Evolutionary conservation across 2,329 filamentous ascomycete genomes (phyloP).

Genomic region (Pseudogymnoascus sp.): DNA sequence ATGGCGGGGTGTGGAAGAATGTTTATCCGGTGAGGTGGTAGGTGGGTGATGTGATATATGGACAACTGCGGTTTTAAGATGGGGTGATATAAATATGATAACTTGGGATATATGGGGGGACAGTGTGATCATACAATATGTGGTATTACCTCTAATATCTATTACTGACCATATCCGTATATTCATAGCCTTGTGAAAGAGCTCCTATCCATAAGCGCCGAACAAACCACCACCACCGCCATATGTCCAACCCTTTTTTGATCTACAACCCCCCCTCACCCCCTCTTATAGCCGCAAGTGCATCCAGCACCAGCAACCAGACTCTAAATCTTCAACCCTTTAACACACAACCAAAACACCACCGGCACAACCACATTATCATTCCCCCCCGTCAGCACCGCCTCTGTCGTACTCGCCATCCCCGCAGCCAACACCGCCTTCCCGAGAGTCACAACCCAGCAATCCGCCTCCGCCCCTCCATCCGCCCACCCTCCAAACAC

Average conservation of each 20-base stretch:
- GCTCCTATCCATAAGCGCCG: conserved; percentile 4
- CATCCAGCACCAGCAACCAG: neutral
- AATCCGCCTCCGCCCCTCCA: conserved; percentile 57
- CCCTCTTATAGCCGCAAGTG: too few species aligned
- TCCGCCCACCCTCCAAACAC: conserved; percentile 70
- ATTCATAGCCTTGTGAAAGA: conserved; percentile 5
- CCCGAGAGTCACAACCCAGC: conserved; percentile 58
- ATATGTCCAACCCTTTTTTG: neutral
- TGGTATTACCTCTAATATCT: neutral
- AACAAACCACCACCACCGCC: neutral
- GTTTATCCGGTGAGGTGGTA: neutral
- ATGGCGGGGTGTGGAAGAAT: neutral
- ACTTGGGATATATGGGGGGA: too few species aligned
- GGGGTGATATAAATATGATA: too few species aligned
- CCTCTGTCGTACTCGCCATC: conserved; percentile 84
- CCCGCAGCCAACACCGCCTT: conserved; percentile 67
- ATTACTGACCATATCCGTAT: neutral
- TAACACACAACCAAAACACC: conserved; percentile 84
- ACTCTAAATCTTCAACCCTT: conserved; percentile 42
- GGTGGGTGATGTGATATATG: neutral
- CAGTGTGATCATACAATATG: neutral
- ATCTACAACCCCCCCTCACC: neutral
- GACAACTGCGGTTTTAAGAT: too few species aligned
- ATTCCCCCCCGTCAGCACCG: conserved; percentile 90
- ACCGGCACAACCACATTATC: conserved; percentile 97